Base-by-base conservation (phyloP, 75 land plant species). In the Cryptomeria japonica region DNA sequence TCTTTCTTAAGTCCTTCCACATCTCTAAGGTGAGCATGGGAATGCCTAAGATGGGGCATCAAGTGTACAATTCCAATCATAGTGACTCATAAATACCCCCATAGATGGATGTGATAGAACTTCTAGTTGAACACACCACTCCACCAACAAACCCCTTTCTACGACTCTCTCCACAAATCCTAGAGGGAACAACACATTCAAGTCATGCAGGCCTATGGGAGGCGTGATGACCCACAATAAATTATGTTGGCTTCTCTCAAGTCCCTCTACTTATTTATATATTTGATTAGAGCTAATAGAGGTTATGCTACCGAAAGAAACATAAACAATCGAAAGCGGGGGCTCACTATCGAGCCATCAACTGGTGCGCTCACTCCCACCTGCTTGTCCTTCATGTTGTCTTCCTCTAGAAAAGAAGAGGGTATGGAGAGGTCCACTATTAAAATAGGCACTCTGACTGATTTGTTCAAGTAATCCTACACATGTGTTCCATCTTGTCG, bases 161-260 rank as follows among this genome's bases (percentile, higher is more conserved):
- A 53, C 82, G 22, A 51, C 44, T 49, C 41, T 32, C 46, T 44
- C 46, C 46, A 44, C 4, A 64, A 86, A 86, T 3, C 87, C 77
- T 37, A 7, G 32, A n/a, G 87, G 87, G 2, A 86, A 73, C 32
- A 86, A 68, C 77, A 3, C 46, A 44, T 5, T 44, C 6, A 44
- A 7, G 46, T 44, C 46, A 0, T 73, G 37, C 7, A 72, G 76
- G 22, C 42, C 68, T n/a, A 16, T 46, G 34, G 76, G 76, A 39
- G 88, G 84, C 11, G 84, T 25, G 58, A 87, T 87, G 28, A 87
- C 88, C 88, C 88, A 87, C 58, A 87, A 47, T 22, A 87, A 87
- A 3, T 4, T 32, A 39, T 73, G 80, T 13, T 87, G 16, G 37
- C 87, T 87, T 22, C 78, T 77, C 75, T 72, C 80, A 25, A 87